Conservation (phyloP, 805 yeast species). For the Cyberlindnera galapagoensis region DNA sequence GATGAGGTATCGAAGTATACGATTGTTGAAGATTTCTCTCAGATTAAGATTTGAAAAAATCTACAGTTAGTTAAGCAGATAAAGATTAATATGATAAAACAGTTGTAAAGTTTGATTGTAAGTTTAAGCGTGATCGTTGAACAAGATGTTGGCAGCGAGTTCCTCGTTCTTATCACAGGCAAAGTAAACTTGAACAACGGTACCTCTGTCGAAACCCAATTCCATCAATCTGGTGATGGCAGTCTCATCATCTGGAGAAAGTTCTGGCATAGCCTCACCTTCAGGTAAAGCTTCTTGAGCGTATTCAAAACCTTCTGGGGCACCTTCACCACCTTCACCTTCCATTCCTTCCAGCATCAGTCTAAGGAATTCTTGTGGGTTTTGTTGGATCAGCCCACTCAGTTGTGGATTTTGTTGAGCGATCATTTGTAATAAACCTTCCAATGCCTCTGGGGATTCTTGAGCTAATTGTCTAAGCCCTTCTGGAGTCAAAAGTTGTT, state of each 20-base stretch:
- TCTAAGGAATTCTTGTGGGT: slow-evolving; percentile 86
- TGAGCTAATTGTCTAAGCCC: slow-evolving; percentile 73
- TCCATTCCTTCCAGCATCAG: slow-evolving; percentile 50
- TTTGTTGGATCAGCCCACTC: slow-evolving; percentile 68
- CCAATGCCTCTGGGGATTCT: slow-evolving; percentile 83
- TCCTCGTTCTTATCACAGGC: slow-evolving; percentile 98
- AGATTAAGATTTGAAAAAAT: slow-evolving; percentile 12
- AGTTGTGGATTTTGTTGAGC: slow-evolving; percentile 80
- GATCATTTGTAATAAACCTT: slow-evolving; percentile 74
- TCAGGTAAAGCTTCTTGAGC: slow-evolving; percentile 21
- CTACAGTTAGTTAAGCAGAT: background rate
- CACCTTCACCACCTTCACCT: slow-evolving; percentile 27
- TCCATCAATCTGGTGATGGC: slow-evolving; percentile 90
- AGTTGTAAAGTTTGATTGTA: background rate
- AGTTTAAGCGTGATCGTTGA: slow-evolving; percentile 46
- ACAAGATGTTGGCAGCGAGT: slow-evolving; percentile 87
- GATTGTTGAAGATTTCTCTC: slow-evolving; percentile 26
- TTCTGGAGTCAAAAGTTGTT: slow-evolving; percentile 28
- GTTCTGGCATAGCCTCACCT: slow-evolving; percentile 43
- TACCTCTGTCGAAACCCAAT: slow-evolving; percentile 83
- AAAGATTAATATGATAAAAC: background rate
- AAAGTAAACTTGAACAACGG: slow-evolving; percentile 89
- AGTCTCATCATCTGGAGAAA: slow-evolving; percentile 78
- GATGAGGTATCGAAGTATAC: slow-evolving; percentile 26
- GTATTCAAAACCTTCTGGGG: slow-evolving; percentile 25